These are phyloP conservation scores for Phyllosticta citribraziliensis DNA, from an alignment of 2,329 filamentous ascomycete species.

Conservation along the genomic window DNA sequence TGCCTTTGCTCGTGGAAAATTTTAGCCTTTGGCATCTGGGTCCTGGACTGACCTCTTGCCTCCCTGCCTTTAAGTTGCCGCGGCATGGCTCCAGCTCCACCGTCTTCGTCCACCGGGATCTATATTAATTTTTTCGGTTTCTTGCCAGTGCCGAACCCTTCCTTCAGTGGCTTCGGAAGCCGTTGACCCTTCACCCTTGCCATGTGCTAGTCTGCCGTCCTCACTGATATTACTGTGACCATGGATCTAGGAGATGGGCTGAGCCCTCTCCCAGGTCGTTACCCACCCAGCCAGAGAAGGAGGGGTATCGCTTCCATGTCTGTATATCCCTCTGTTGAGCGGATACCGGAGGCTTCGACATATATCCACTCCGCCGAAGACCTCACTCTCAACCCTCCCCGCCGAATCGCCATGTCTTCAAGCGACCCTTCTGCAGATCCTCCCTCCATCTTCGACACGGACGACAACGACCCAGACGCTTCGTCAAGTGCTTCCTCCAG, in stretches of 20 bases:
- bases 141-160: neutral
- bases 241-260: neutral
- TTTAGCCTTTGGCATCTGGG: neutral
- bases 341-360: neutral
- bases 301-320: slow-evolving; percentile 4
- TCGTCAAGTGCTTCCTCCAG: slow-evolving; percentile 2
- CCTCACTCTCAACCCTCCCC: neutral
- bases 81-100: neutral
- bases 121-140: neutral
- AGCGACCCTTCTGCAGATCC: slow-evolving; percentile 1
- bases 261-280: neutral
- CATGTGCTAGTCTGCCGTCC: neutral
- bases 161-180: neutral
- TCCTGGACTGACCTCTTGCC: neutral
- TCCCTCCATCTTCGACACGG: slow-evolving; percentile 4
- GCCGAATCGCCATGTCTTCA: slow-evolving; percentile 3
- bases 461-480: slow-evolving; percentile 1
- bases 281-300: neutral
- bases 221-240: neutral
- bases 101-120: neutral
- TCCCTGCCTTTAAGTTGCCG: neutral
- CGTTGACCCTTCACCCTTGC: neutral
- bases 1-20: neutral
- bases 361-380: neutral
- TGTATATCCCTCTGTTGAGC: neutral